These are phyloP conservation scores for Penicillium chermesinum DNA, from an alignment of 495 filamentous ascomycete genomes.

Conservation along the genomic window DNA sequence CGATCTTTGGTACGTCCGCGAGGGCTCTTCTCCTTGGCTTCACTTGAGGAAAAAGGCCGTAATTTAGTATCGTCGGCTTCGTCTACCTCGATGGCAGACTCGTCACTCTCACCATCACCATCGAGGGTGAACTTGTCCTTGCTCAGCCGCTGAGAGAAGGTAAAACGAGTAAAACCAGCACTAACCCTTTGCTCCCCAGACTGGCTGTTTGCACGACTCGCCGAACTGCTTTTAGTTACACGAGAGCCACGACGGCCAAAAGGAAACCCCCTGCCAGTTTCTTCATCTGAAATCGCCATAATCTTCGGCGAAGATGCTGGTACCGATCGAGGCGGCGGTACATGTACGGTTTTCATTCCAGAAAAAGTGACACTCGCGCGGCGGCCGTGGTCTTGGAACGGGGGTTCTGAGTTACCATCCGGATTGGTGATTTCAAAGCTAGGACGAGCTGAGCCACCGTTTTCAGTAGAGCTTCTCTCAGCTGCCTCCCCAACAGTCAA, in stretches of 20 bases:
- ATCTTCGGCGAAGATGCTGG: conserved; percentile 44
- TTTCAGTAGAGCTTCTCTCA: conserved; percentile 20
- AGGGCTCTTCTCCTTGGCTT: conserved; percentile 30
- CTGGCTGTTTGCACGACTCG: conserved; percentile 64
- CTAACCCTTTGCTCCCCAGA: conserved; percentile 62
- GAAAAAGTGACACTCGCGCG: conserved; percentile 26
- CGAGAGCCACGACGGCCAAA: conserved; percentile 58
- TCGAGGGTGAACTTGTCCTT: conserved; percentile 37
- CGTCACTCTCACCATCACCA: conserved; percentile 29
- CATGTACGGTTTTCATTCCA: conserved; percentile 31
- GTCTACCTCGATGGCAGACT: conserved; percentile 27
- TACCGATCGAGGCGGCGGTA: conserved; percentile 32
- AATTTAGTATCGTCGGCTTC: conserved; percentile 21
- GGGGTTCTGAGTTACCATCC: conserved; percentile 10
- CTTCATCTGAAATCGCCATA: conserved; percentile 38
- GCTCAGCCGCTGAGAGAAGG: conserved; percentile 45
- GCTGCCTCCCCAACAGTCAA: conserved; percentile 11
- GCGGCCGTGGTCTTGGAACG: conserved; percentile 9
- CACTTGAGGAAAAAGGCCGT: conserved; percentile 12
- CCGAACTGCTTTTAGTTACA: conserved; percentile 47
- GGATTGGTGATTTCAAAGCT: conserved; percentile 41
- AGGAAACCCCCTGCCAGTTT: conserved; percentile 45
- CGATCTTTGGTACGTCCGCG: conserved; percentile 25
- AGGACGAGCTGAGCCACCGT: conserved; percentile 27
- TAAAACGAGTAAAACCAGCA: conserved; percentile 60